Conservation (phyloP, 2,329 filamentous ascomycete species). For the Cercospora berteroae region DNA sequence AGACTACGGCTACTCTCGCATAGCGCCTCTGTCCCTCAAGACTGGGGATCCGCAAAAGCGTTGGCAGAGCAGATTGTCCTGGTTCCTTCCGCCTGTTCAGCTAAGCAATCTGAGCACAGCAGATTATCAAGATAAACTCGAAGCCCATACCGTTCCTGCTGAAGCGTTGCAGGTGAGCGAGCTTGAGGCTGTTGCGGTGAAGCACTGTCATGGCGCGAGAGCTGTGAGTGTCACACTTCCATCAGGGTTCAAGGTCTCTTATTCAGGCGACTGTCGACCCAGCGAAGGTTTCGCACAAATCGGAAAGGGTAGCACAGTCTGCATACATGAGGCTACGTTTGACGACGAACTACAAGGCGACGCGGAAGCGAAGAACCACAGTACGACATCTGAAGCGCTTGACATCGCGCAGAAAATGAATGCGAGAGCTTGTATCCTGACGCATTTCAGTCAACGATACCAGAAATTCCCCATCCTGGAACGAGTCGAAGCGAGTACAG, state of each 20-base stretch:
- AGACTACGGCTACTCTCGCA: conserved; percentile 66
- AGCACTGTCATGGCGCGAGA: conserved; percentile 76
- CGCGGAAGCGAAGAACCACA: conserved; percentile 84
- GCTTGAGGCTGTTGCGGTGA: conserved; percentile 66
- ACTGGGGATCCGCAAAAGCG: conserved; percentile 29
- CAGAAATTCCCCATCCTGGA: conserved; percentile 66
- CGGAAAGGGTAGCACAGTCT: conserved; percentile 72
- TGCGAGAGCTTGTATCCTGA: conserved; percentile 77
- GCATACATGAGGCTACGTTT: conserved; percentile 96
- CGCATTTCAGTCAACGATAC: conserved; percentile 94
- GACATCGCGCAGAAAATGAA: conserved; percentile 73
- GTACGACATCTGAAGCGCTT: conserved; percentile 82
- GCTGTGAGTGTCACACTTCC: conserved; percentile 76
- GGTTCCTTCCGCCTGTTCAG: conserved; percentile 35
- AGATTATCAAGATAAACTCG: conserved; percentile 30
- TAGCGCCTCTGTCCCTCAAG: conserved; percentile 51
- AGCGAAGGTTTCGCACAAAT: conserved; percentile 66
- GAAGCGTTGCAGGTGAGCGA: conserved; percentile 60
- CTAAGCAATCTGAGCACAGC: conserved; percentile 23
- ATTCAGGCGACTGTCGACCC: conserved; percentile 91
- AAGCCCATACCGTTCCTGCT: conserved; percentile 25
- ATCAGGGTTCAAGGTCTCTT: conserved; percentile 79
- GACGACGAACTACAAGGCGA: conserved; percentile 78
- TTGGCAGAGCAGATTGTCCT: conserved; percentile 28
- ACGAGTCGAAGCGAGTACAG: conserved; percentile 35